A percentile compares a stretch with the other conserved stretches of the same genome.
phyloP scores from a whole-genome alignment of 2,329 filamentous ascomycete genomes.

The Ascochyta pisi region DNA sequence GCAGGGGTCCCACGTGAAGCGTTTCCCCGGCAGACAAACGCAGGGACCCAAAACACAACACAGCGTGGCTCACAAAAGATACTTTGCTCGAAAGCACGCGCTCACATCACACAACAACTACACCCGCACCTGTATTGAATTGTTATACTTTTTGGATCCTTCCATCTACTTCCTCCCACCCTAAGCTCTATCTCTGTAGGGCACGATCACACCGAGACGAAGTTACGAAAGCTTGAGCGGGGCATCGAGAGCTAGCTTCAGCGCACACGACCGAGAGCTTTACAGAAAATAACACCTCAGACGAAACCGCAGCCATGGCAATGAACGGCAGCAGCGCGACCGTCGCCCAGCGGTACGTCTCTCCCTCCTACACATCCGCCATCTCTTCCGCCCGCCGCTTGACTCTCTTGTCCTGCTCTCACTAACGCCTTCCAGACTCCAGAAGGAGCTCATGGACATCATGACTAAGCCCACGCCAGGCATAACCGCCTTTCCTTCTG shows the following conservation, averaged over 20 bases:
- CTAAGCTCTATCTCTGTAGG: background rate
- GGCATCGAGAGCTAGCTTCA: background rate
- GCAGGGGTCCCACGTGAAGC: slow-evolving; percentile 22
- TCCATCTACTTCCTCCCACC: background rate
- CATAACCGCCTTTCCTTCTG: slow-evolving; percentile 92
- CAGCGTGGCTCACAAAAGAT: slow-evolving; percentile 4
- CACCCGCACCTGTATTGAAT: background rate
- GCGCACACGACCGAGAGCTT: slow-evolving; percentile 8
- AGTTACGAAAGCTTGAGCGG: background rate
- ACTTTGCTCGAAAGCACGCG: background rate
- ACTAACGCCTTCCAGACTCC: slow-evolving; percentile 67
- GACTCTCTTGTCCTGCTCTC: background rate
- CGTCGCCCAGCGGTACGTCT: slow-evolving; percentile 56
- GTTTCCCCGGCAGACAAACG: slow-evolving; percentile 25
- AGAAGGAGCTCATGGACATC: slow-evolving; percentile 97
- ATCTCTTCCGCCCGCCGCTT: background rate
- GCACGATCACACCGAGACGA: background rate
- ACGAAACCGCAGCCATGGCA: slow-evolving; percentile 31
- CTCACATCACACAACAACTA: background rate
- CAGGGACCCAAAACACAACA: slow-evolving; percentile 32
- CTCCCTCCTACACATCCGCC: slow-evolving; percentile 46
- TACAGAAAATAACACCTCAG: background rate
- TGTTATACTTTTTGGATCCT: background rate
- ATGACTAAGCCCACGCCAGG: slow-evolving; percentile 95
- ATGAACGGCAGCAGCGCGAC: slow-evolving; percentile 51